A percentile compares a stretch with the other conserved stretches of the same genome.
Evolutionary conservation across 495 filamentous ascomycete species (phyloP).

Genomic region (Xylaria castorea): DNA sequence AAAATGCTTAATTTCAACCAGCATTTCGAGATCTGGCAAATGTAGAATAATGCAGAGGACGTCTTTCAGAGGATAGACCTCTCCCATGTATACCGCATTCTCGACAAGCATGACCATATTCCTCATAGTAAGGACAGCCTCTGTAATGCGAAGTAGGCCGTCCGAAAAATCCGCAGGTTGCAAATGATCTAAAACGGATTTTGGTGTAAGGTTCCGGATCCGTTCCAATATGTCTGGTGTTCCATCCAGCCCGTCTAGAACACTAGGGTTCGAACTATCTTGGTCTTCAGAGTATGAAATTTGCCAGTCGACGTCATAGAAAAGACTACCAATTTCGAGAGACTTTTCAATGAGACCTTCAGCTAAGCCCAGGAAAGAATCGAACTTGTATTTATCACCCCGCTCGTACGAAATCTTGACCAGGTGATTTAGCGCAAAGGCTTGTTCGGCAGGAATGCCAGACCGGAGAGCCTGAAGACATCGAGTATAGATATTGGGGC

Average conservation of each 20-base stretch:
- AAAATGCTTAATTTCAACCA: slow-evolving; percentile 89
- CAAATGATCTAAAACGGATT: slow-evolving; percentile 71
- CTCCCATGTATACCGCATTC: slow-evolving; percentile 83
- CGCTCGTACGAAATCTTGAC: slow-evolving; percentile 95
- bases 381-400: slow-evolving; percentile 94
- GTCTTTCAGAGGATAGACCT: slow-evolving; percentile 74
- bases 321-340: slow-evolving; percentile 73
- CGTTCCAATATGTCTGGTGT: slow-evolving; percentile 76
- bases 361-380: slow-evolving; percentile 85
- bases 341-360: slow-evolving; percentile 88
- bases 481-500: slow-evolving; percentile 87
- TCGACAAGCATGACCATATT: slow-evolving; percentile 93
- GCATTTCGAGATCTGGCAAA: slow-evolving; percentile 73
- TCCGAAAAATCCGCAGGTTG: slow-evolving; percentile 76
- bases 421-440: slow-evolving; percentile 87
- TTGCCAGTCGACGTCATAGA: slow-evolving; percentile 83
- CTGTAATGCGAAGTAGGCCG: slow-evolving; percentile 75
- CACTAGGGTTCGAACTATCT: slow-evolving; percentile 55
- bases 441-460: slow-evolving; percentile 78
- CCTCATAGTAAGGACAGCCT: slow-evolving; percentile 84
- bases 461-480: slow-evolving; percentile 82
- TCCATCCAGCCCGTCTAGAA: slow-evolving; percentile 78
- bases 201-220: slow-evolving; percentile 60
- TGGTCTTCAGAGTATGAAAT: slow-evolving; percentile 69
- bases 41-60: slow-evolving; percentile 81